Evolutionary conservation across 192 early-diverging fungal species (phyloP).

Genomic region (Coemansia sp.): DNA sequence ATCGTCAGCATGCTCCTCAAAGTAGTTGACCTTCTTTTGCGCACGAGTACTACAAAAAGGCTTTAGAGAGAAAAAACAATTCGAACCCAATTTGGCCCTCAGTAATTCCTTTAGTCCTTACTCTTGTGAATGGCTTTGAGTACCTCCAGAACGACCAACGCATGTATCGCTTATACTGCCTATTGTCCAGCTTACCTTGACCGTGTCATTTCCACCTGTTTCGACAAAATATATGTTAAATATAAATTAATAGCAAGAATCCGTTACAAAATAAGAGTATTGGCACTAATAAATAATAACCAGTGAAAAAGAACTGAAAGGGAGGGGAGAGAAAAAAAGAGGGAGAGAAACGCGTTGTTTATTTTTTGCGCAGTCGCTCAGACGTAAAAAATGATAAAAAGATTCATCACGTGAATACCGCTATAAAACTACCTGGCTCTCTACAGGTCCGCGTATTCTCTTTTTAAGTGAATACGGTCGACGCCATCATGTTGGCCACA

Average conservation of each 20-base stretch:
- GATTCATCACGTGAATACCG: not conserved
- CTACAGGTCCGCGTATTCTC: not conserved
- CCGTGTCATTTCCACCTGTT: slow-evolving; percentile 23
- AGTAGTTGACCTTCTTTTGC: slow-evolving; percentile 35
- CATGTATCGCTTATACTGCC: too few relatives aligned
- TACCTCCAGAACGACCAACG: too few relatives aligned
- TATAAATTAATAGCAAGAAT: not conserved
- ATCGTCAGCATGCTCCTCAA: slow-evolving; percentile 16
- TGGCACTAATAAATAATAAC: slow-evolving; percentile 1
- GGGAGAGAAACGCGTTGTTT: not conserved
- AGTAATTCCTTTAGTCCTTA: too few relatives aligned
- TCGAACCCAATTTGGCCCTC: too few relatives aligned
- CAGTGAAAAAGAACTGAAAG: slow-evolving; percentile 8
- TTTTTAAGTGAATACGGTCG: slow-evolving; percentile 39
- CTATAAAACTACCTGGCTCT: too few relatives aligned
- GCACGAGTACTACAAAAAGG: slow-evolving; percentile 15
- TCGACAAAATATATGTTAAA: not conserved
- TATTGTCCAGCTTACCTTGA: slow-evolving; percentile 18
- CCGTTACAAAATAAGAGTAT: slow-evolving; percentile 7
- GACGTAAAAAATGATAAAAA: not conserved
- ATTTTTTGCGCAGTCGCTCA: slow-evolving; percentile 13
- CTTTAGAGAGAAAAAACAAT: not conserved
- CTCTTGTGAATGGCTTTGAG: too few relatives aligned
- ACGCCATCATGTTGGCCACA: slow-evolving; percentile 53
- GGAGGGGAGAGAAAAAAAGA: not conserved